phyloP scores from a whole-genome alignment of 768 basidiomycete species.

The Kwoniella pini region DNA sequence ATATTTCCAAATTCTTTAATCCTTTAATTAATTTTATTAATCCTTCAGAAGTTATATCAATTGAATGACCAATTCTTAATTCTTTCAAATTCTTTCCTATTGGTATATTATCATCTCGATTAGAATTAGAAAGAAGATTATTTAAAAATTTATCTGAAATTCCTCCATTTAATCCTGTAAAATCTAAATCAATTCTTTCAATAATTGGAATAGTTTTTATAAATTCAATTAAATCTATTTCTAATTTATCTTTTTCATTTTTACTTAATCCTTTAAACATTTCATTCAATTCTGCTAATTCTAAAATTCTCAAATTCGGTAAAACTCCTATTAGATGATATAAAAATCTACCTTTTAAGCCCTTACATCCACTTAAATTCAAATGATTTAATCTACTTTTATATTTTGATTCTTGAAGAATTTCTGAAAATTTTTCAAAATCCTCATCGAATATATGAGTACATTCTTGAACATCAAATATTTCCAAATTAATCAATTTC shows the following conservation, averaged over 20 bases:
- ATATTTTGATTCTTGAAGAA: slow-evolving; percentile 67
- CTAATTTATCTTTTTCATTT: not conserved
- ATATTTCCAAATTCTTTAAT: slow-evolving; percentile 64
- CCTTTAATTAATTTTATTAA: slow-evolving; percentile 65
- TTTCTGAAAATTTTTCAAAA: slow-evolving; percentile 55
- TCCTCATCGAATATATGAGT: slow-evolving; percentile 65
- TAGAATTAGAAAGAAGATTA: slow-evolving; percentile 61
- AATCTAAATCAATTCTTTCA: slow-evolving; percentile 79
- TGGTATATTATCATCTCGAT: not conserved
- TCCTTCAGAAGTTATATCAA: slow-evolving; percentile 66
- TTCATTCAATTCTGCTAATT: slow-evolving; percentile 72
- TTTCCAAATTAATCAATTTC: slow-evolving; percentile 70
- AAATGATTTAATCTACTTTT: slow-evolving; percentile 73
- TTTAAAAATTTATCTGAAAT: slow-evolving; percentile 73
- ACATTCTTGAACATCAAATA: slow-evolving; percentile 76
- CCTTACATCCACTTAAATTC: slow-evolving; percentile 67
- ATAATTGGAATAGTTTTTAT: slow-evolving; percentile 70
- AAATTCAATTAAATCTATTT: slow-evolving; percentile 61
- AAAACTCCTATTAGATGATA: slow-evolving; percentile 69
- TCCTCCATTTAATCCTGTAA: slow-evolving; percentile 60
- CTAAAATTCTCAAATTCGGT: slow-evolving; percentile 73
- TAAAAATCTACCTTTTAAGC: slow-evolving; percentile 75
- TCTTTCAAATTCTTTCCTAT: slow-evolving; percentile 28
- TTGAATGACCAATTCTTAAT: slow-evolving; percentile 59
- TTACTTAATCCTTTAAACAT: slow-evolving; percentile 64